These are phyloP conservation scores for Chrysanthemum lavandulifolium DNA, from an alignment of 129 eudicot species.

Conservation along the genomic window DNA sequence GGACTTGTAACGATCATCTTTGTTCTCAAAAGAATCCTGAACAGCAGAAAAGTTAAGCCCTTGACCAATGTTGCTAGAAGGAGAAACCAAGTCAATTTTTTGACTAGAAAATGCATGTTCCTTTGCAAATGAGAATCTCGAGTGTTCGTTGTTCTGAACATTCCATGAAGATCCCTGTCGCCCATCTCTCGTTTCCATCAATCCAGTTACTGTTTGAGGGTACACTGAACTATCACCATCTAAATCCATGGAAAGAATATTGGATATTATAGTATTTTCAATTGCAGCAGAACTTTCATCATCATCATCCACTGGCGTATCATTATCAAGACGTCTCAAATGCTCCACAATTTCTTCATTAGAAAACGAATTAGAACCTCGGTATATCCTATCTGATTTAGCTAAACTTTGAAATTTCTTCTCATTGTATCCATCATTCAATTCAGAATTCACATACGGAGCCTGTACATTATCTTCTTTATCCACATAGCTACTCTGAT, in stretches of 20 bases:
- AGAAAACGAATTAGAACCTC: constrained; percentile 68
- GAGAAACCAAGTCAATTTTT: constrained; percentile 34
- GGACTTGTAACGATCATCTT: constrained; percentile 42
- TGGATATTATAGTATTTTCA: constrained; percentile 70
- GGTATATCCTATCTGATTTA: constrained; percentile 69
- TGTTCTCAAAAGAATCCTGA: constrained; percentile 40
- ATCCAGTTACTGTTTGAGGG: constrained; percentile 43
- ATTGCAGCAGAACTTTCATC: constrained; percentile 57
- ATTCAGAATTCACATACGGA: constrained; percentile 33
- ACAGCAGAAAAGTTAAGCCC: constrained; percentile 26
- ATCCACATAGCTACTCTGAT: constrained; percentile 33
- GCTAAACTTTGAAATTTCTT: constrained; percentile 67
- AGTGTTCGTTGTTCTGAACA: constrained; percentile 42
- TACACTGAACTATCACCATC: constrained; percentile 55
- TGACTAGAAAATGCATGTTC: constrained; percentile 49
- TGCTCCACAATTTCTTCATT: constrained; percentile 91
- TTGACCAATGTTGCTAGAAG: constrained; percentile 38
- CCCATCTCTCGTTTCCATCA: constrained; percentile 43
- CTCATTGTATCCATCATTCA: constrained; percentile 53
- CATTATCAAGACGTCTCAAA: constrained; percentile 67
- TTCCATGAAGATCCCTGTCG: constrained; percentile 48
- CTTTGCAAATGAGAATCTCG: constrained; percentile 55
- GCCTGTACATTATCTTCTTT: constrained; percentile 39
- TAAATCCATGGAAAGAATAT: constrained; percentile 66
- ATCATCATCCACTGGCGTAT: constrained; percentile 32